phyloP scores from a whole-genome alignment of 371 early-diverging fungal genomes.

The Apophysomyces trapeziformis region DNA sequence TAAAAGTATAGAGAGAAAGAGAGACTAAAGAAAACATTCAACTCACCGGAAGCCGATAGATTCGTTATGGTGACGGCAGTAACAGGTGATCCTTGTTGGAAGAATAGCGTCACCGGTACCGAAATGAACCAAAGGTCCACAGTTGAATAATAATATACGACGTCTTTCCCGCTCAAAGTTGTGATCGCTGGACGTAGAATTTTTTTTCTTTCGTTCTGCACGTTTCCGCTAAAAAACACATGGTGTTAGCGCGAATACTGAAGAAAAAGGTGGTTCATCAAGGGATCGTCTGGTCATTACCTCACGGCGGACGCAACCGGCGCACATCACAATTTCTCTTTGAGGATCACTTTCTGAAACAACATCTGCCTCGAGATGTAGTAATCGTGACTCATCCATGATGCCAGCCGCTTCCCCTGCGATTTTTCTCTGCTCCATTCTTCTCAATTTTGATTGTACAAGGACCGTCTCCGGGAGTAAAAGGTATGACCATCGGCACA shows the following conservation, averaged over 20 bases:
- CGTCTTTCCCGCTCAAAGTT: slow-evolving; percentile 61
- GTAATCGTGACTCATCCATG: slow-evolving; percentile 35
- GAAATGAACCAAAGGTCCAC: slow-evolving; percentile 80
- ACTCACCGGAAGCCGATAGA: slow-evolving; percentile 78
- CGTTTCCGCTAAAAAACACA: slow-evolving; percentile 37
- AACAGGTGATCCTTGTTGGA: slow-evolving; percentile 91
- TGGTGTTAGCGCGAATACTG: too few species aligned
- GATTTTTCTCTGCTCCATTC: background rate
- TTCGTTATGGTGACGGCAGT: slow-evolving; percentile 90
- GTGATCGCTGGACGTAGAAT: slow-evolving; percentile 27
- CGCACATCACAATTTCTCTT: slow-evolving; percentile 76
- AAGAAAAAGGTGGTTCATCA: too few species aligned
- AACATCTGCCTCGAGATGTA: slow-evolving; percentile 77
- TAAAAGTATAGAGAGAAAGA: background rate
- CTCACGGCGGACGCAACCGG: slow-evolving; percentile 85
- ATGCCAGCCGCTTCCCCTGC: slow-evolving; percentile 16
- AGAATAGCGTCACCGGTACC: slow-evolving; percentile 81
- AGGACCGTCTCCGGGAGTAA: slow-evolving; percentile 79
- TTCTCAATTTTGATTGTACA: slow-evolving; percentile 24
- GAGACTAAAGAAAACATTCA: background rate
- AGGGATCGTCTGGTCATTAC: slow-evolving; percentile 20
- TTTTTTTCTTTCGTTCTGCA: slow-evolving; percentile 53
- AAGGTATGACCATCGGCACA: slow-evolving; percentile 78
- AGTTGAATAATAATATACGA: slow-evolving; percentile 81
- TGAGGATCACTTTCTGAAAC: slow-evolving; percentile 80